phyloP scores from a whole-genome alignment of 2,329 filamentous ascomycete species.

The Beauveria brongniartii region DNA sequence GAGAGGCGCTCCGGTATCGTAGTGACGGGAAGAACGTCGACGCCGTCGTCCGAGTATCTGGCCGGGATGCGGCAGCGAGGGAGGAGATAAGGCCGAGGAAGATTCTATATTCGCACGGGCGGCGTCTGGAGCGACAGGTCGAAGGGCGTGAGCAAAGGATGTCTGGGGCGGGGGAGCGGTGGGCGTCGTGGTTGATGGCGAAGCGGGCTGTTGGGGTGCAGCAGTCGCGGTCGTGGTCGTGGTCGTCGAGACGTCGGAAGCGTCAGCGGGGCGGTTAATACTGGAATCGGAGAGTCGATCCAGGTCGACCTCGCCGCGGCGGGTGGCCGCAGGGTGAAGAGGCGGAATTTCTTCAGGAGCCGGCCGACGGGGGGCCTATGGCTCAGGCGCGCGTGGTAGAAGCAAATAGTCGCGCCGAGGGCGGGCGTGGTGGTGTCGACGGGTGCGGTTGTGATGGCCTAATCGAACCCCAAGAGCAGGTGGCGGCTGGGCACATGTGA shows the following conservation, averaged over 20 bases:
- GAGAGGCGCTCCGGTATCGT: conserved; percentile 19
- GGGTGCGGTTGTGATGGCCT: background rate
- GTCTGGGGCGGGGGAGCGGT: conserved; percentile 35
- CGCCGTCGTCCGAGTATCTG: conserved; percentile 48
- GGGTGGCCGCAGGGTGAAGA: conserved; percentile 27
- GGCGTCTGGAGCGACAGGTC: conserved; percentile 12
- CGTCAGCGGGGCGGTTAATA: conserved; percentile 23
- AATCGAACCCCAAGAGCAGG: background rate
- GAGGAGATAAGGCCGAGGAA: conserved; percentile 22
- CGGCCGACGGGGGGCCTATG: conserved; percentile 7
- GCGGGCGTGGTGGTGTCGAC: background rate
- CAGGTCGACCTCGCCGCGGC: conserved; percentile 35
- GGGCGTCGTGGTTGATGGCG: conserved; percentile 36
- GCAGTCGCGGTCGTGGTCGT: background rate
- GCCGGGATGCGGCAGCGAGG: conserved; percentile 19
- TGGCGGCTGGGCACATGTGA: background rate
- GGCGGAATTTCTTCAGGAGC: conserved; percentile 11
- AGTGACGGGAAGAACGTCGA: conserved; percentile 35
- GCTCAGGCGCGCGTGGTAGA: background rate
- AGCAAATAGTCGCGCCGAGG: background rate
- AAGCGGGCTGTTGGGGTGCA: conserved; percentile 39
- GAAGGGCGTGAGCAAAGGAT: conserved; percentile 17
- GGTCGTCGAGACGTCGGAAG: conserved; percentile 46
- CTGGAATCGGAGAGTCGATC: conserved; percentile 28
- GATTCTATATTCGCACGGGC: conserved; percentile 33